A percentile compares a stretch with the other conserved stretches of the same genome.
These are phyloP conservation scores for Wallacemonas sp. DNA, from an alignment of 208 protist genomes.

Conservation along the genomic window DNA sequence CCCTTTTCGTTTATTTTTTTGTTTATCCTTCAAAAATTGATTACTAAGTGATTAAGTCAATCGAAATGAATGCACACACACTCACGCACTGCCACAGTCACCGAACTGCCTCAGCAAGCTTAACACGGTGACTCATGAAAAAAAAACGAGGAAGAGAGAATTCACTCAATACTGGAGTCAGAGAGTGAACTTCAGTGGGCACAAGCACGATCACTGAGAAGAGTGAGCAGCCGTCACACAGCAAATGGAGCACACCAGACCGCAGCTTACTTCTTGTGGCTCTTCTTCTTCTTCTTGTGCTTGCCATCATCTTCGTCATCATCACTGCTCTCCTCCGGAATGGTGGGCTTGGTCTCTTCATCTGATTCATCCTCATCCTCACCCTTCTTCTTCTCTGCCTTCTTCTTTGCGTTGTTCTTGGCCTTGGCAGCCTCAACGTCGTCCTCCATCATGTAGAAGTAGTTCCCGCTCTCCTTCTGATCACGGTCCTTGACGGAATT, in stretches of 20 bases:
- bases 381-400: constrained; percentile 30
- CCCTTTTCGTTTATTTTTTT: constrained; percentile 10
- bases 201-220: background rate
- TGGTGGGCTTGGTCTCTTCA: constrained; percentile 57
- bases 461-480: constrained; percentile 98
- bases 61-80: background rate
- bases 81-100: background rate
- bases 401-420: constrained; percentile 28
- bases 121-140: no score
- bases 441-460: constrained; percentile 97
- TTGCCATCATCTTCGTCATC: constrained; percentile 26
- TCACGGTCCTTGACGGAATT: constrained; percentile 98
- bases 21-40: constrained; percentile 14
- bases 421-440: constrained; percentile 40
- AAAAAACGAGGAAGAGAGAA: constrained; percentile 18
- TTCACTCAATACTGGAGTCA: constrained; percentile 4
- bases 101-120: background rate
- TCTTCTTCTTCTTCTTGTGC: constrained; percentile 32
- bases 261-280: constrained; percentile 37
- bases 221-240: background rate
- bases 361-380: constrained; percentile 96
- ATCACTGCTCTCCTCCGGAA: constrained; percentile 17
- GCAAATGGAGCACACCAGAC: no score
- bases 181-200: constrained; percentile 16
- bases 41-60: constrained; percentile 21